These are phyloP conservation scores for Hemileccinum impolitum DNA, from an alignment of 768 basidiomycete genomes.

Conservation along the genomic window DNA sequence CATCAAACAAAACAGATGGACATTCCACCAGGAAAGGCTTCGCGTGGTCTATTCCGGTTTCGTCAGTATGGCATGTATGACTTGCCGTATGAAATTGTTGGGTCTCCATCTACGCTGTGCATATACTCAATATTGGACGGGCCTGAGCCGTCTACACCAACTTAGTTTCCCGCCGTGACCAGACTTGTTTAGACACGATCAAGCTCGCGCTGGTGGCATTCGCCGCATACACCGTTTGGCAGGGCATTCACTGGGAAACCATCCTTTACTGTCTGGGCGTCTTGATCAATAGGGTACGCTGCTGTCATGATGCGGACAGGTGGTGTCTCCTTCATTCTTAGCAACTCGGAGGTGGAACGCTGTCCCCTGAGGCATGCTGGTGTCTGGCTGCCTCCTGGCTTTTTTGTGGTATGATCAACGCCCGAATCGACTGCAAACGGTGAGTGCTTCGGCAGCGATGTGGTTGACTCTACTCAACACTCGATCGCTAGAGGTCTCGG, in stretches of 20 bases:
- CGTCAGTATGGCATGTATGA: slow-evolving; percentile 22
- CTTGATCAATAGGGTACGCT: slow-evolving; percentile 27
- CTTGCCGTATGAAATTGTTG: slow-evolving; percentile 18
- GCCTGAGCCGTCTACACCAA: not conserved
- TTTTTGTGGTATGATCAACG: slow-evolving; percentile 20
- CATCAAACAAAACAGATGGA: not conserved
- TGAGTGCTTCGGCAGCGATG: slow-evolving; percentile 10
- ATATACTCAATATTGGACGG: slow-evolving; percentile 1
- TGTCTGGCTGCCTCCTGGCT: slow-evolving; percentile 30
- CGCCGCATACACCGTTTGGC: slow-evolving; percentile 28
- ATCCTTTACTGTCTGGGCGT: slow-evolving; percentile 34
- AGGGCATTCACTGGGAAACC: slow-evolving; percentile 31
- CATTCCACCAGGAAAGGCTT: not conserved
- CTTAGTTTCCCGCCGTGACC: not conserved
- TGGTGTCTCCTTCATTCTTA: not conserved
- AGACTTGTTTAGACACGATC: slow-evolving; percentile 16
- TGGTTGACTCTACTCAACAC: slow-evolving; percentile 12
- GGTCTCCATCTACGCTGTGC: not conserved
- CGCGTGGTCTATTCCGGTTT: slow-evolving; percentile 5
- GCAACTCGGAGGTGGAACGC: slow-evolving; percentile 12
- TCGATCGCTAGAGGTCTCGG: slow-evolving; percentile 19
- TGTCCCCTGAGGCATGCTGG: slow-evolving; percentile 5
- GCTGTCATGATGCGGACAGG: not conserved
- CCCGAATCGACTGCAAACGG: slow-evolving; percentile 21
- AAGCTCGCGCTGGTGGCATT: slow-evolving; percentile 20